phyloP scores from a whole-genome alignment of 108 stramenopile genomes.

The Schizochytrium sp. region DNA sequence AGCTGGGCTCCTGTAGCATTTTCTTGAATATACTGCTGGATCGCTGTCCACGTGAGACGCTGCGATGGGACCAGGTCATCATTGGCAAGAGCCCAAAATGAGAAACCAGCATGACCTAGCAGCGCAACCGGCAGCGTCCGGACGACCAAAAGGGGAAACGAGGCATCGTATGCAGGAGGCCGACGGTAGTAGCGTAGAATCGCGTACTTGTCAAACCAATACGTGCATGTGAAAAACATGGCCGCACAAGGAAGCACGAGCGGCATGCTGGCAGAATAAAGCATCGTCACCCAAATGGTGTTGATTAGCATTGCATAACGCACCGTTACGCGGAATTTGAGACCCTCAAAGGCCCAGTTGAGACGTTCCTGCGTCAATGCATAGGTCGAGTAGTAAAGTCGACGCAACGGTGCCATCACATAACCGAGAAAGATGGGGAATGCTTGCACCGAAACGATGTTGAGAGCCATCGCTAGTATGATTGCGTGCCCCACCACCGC shows the following conservation, averaged over 20 bases:
- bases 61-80: not conserved
- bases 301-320: not conserved
- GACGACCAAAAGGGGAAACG: not conserved
- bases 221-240: not conserved
- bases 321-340: not conserved
- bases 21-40: not conserved
- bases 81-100: not conserved
- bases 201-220: not conserved
- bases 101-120: not conserved
- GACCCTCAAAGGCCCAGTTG: not conserved
- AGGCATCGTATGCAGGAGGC: not conserved
- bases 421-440: not conserved
- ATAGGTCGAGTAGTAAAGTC: not conserved
- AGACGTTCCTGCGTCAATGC: not conserved
- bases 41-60: not conserved
- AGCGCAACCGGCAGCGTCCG: not conserved
- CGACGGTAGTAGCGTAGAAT: not conserved
- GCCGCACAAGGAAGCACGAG: not conserved
- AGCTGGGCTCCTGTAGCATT: not conserved
- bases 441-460: not conserved
- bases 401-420: not conserved
- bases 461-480: not conserved
- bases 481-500: not conserved
- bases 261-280: not conserved
- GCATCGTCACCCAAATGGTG: not conserved